Conservation (phyloP, 305 asterid genomes). For the Salvia sclarea region DNA sequence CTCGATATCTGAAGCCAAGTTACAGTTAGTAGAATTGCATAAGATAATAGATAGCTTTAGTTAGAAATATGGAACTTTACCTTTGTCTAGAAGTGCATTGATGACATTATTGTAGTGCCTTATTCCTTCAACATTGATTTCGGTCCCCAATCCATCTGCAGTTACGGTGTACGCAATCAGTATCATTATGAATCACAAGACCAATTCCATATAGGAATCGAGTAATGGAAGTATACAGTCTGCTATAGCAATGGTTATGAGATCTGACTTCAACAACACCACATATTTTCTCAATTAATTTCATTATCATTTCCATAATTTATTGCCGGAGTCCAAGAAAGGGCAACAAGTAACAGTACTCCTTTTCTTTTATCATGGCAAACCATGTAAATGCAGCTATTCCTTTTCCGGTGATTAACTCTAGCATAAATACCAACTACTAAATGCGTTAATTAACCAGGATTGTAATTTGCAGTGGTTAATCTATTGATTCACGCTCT, state of each 20-base stretch:
- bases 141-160: conserved; percentile 61
- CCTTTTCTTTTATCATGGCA: background rate
- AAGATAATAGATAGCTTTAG: background rate
- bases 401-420: background rate
- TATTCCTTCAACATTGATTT: conserved; percentile 50
- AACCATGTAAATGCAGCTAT: background rate
- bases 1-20: conserved; percentile 43
- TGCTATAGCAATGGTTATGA: conserved; percentile 4
- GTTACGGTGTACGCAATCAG: conserved; percentile 18
- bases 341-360: background rate
- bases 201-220: background rate
- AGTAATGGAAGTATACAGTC: background rate
- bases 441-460: too few species aligned
- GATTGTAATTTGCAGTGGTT: background rate
- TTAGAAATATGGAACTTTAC: conserved; percentile 28
- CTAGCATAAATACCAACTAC: conserved; percentile 6
- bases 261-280: conserved; percentile 13
- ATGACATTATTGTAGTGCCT: conserved; percentile 51
- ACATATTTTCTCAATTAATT: background rate
- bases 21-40: conserved; percentile 21
- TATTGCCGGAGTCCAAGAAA: conserved; percentile 1
- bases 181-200: background rate
- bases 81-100: conserved; percentile 52
- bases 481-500: background rate
- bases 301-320: background rate